Base-by-base conservation (phyloP, 108 stramenopile species). In the Cyclotella choctawhatcheeana region DNA sequence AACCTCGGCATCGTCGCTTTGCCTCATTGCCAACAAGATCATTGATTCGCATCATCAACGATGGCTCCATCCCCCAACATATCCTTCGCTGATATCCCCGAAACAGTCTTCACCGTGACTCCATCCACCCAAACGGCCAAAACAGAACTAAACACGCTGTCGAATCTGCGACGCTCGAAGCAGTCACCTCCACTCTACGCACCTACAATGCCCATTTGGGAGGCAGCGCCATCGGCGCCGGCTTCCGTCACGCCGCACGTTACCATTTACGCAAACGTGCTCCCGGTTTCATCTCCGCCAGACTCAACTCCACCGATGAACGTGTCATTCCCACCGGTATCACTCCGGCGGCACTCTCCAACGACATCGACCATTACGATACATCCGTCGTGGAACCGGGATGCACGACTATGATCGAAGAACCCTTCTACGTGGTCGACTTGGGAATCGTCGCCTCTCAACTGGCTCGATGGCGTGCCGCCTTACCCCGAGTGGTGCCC, bases 361-460 rank as follows among this genome's bases (percentile, higher is more conserved):
- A n/a, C n/a, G n/a, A n/a, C n/a, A n/a, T n/a, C n/a, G n/a, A n/a
- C n/a, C n/a, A n/a, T n/a, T 62, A 64, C 33, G 80, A 81, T 21
- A 52, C 55, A 16, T 73, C 71, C n/a, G 71, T 74, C 5, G 65
- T 76, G 31, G 77, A 82, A 37, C 68, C 67, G 2, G 82, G 65
- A 16, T 67, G 74, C 2, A 59, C 64, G n/a, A 63, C 77, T 44
- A 72, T 81, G 26, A 58, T 77, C 20, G 91, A 92, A 67, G 92
- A 92, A 34, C 84, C 91, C 5, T 95, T 95, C 66, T 93, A 92
- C 72, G 88, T 93, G 8, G 80, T 90, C 37, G 94, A 95, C 73
- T 30, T 95, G 35, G 92, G 91, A 27, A 86, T 91, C 24, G 85
- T 95, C 10, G 81, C 88, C 25, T 76, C 86, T 20, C 92, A 95